Conservation (phyloP, 352 stramenopile species). For the Phytophthora macrochlamydospora region DNA sequence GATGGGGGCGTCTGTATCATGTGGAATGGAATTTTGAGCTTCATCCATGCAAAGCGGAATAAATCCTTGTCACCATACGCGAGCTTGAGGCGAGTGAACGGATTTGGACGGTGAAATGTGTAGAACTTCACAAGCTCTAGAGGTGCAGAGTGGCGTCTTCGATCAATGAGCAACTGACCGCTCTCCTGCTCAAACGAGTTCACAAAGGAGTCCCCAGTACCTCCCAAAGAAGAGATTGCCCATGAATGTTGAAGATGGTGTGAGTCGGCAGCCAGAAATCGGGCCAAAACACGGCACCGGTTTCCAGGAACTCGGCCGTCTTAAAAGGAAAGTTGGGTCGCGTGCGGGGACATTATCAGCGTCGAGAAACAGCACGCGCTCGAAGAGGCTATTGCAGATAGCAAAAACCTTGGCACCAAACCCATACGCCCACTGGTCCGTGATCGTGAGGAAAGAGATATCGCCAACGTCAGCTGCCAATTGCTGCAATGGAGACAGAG, state of each 20-base stretch:
- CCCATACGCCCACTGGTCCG: slow-evolving; percentile 29
- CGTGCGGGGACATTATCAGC: slow-evolving; percentile 51
- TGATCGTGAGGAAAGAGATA: slow-evolving; percentile 31
- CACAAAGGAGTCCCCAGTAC: slow-evolving; percentile 42
- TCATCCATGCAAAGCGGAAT: slow-evolving; percentile 63
- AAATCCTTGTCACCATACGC: slow-evolving; percentile 62
- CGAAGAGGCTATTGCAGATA: slow-evolving; percentile 45
- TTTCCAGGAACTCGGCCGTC: slow-evolving; percentile 32
- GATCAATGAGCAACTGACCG: slow-evolving; percentile 55
- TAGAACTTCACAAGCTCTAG: slow-evolving; percentile 46
- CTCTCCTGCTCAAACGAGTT: slow-evolving; percentile 74
- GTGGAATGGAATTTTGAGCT: slow-evolving; percentile 42
- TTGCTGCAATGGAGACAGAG: slow-evolving; percentile 20
- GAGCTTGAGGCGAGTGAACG: slow-evolving; percentile 43
- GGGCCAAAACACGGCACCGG: slow-evolving; percentile 44
- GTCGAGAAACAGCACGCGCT: slow-evolving; percentile 53
- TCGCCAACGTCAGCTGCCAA: slow-evolving; percentile 23
- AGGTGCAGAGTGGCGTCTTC: slow-evolving; percentile 32
- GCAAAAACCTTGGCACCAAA: slow-evolving; percentile 58
- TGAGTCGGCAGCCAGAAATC: slow-evolving; percentile 25
- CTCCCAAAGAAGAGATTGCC: slow-evolving; percentile 52
- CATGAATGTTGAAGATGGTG: slow-evolving; percentile 67
- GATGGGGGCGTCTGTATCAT: slow-evolving; percentile 52
- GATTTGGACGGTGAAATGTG: slow-evolving; percentile 41
- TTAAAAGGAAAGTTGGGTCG: slow-evolving; percentile 59